Evolutionary conservation across 2,329 filamentous ascomycete species (phyloP), one percentile per base, ranked within the genome.

Genomic region (Dothiorella sarmentorum): DNA sequence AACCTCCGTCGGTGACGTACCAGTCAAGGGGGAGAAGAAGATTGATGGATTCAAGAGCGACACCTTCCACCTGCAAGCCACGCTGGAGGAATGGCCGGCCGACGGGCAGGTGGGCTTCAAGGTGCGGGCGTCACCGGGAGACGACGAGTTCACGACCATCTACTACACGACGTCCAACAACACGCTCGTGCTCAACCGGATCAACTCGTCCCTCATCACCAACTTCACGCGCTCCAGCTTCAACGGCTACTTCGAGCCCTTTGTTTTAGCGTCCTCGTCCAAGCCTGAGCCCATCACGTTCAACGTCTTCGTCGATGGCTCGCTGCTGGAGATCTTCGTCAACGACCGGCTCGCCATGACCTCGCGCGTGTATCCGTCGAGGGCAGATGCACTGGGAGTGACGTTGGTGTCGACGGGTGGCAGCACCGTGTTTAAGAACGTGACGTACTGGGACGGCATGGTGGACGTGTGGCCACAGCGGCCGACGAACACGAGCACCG

Each of bases 291-390:
- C 69, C 17, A 67, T 80, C 29, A 64, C 67, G 5, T 73, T 79
- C 67, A 67, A 78, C 58, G 67, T 80, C 59, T 79, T 76, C 65
- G 63, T 80, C 38, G 78, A 80, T 59, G 77, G 77, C 22, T 77
- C 74, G 1, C 66, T 79, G 22, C 65, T 79, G 0, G 78, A 80
- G 65, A 64, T 80, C 24, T 78, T 76, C 61, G 66, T 78, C 40
- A 80, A 80, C 60, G 75, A 73, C 55, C 71, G 71, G 45, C 72
- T 74, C 63, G 68, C 69, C 63, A 60, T 73, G 35, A 73, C 69
- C 27, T 78, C 77, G 4, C 70, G 78, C 35, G 75, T 80, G 43
- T 80, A 80, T 61, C 78, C 77, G 10, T 68, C 67, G 29, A 72
- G 73, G 59, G 68, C 66, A 20, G 78, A 77, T 63, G 35, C 51